Percentiles rank a stretch among this genome's conserved stretches.
These are phyloP conservation scores for Phaffia rhodozyma DNA, from an alignment of 1,284 basidiomycete species.

Conservation along the genomic window DNA sequence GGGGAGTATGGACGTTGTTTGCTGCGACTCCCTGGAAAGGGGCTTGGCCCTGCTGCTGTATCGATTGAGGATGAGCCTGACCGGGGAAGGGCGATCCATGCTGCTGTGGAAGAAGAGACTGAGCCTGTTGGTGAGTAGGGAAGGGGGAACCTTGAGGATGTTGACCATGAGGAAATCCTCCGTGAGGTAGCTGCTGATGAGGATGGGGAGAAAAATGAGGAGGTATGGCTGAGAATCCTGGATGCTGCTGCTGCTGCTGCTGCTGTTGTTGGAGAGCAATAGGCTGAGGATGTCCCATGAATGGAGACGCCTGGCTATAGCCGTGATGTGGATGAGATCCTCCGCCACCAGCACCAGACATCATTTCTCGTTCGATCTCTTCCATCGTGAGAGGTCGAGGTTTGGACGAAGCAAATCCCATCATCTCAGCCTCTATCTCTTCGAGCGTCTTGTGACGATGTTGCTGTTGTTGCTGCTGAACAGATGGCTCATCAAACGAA, in stretches of 20 bases:
- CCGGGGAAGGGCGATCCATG: slow-evolving; percentile 26
- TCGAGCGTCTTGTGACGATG: slow-evolving; percentile 49
- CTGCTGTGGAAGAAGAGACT: slow-evolving; percentile 19
- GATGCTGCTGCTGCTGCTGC: slow-evolving; percentile 31
- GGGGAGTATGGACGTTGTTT: slow-evolving; percentile 48
- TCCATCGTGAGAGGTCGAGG: slow-evolving; percentile 35
- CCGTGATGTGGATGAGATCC: slow-evolving; percentile 9
- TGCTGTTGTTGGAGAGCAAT: slow-evolving; percentile 23
- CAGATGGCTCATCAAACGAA: slow-evolving; percentile 4
- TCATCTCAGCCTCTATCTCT: slow-evolving; percentile 89
- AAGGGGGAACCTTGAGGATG: not conserved
- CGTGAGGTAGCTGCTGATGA: not conserved
- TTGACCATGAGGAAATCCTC: not conserved
- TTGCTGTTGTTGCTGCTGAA: slow-evolving; percentile 8
- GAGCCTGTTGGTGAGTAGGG: slow-evolving; percentile 13
- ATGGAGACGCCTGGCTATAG: not conserved
- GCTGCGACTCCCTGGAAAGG: slow-evolving; percentile 18
- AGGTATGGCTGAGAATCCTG: slow-evolving; percentile 18
- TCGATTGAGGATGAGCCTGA: slow-evolving; percentile 19
- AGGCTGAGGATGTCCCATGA: slow-evolving; percentile 16
- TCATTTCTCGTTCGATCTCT: slow-evolving; percentile 38
- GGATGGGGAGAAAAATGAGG: not conserved
- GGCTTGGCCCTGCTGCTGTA: slow-evolving; percentile 17
- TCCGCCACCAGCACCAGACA: slow-evolving; percentile 20
- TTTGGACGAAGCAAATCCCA: slow-evolving; percentile 21